Evolutionary conservation across 805 yeast genomes (phyloP).

Genomic region (Metschnikowia bowlesiae): DNA sequence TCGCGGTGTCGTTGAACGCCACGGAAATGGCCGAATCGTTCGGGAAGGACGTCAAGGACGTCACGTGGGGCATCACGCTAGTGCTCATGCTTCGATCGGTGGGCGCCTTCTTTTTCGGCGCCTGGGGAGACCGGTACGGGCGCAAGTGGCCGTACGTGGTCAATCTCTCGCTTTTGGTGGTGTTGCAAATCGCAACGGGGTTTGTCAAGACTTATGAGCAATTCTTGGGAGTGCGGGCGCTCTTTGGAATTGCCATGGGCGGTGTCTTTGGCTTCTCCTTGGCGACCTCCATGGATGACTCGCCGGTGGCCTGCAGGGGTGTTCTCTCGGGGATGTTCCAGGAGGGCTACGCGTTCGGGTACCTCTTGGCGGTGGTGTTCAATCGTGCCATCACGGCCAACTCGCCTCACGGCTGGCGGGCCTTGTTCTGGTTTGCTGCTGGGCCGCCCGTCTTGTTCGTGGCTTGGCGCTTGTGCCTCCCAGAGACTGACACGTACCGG

Average conservation of each 20-base stretch:
- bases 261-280: conserved; percentile 64
- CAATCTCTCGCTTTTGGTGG: conserved; percentile 44
- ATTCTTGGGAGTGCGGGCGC: conserved; percentile 58
- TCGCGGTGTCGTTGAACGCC: conserved; percentile 52
- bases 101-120: conserved; percentile 61
- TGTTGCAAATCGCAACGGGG: conserved; percentile 60
- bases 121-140: conserved; percentile 56
- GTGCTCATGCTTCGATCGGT: conserved; percentile 66
- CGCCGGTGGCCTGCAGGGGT: conserved; percentile 55
- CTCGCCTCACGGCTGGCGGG: conserved; percentile 56
- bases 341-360: conserved; percentile 76
- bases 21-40: conserved; percentile 44
- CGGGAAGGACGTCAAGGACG: conserved; percentile 42
- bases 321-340: conserved; percentile 66
- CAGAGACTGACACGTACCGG: conserved; percentile 57
- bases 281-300: conserved; percentile 64
- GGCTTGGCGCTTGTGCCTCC: conserved; percentile 49
- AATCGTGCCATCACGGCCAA: conserved; percentile 52
- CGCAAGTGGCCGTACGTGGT: conserved; percentile 54
- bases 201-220: conserved; percentile 53
- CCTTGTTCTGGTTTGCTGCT: conserved; percentile 67
- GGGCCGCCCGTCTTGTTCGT: conserved; percentile 60
- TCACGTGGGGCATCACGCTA: conserved; percentile 68
- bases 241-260: conserved; percentile 69
- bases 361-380: conserved; percentile 59